Evolutionary conservation across 768 basidiomycete genomes (phyloP).

Genomic region (Lyophyllum decastes): DNA sequence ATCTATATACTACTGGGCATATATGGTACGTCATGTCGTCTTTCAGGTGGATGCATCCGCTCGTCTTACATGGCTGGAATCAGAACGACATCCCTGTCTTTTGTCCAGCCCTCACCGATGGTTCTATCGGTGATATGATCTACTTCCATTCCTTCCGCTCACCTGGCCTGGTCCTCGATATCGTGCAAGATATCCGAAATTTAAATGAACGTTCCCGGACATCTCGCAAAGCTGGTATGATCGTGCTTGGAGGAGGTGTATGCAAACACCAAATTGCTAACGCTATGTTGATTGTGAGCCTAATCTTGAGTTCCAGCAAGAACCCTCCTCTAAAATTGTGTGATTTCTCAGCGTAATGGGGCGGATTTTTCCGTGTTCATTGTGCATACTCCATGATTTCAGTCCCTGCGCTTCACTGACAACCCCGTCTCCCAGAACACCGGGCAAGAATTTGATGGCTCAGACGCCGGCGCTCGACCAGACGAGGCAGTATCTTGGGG

Average conservation of each 20-base stretch:
- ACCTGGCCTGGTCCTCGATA: slow-evolving; percentile 86
- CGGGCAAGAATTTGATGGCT: slow-evolving; percentile 98
- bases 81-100: slow-evolving; percentile 99
- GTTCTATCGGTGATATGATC: slow-evolving; percentile 98
- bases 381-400: slow-evolving; percentile 40
- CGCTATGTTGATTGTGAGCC: slow-evolving; percentile 92
- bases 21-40: slow-evolving; percentile 71
- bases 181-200: slow-evolving; percentile 89
- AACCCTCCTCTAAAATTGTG: slow-evolving; percentile 6
- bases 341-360: slow-evolving; percentile 77
- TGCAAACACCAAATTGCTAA: slow-evolving; percentile 99
- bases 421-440: slow-evolving; percentile 67
- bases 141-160: slow-evolving; percentile 96
- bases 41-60: slow-evolving; percentile 11
- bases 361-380: slow-evolving; percentile 98
- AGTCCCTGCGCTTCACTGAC: neutral
- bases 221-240: slow-evolving; percentile 96
- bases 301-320: neutral
- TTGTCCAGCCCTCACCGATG: slow-evolving; percentile 97
- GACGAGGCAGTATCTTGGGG: slow-evolving; percentile 99
- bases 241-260: slow-evolving; percentile 95
- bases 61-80: slow-evolving; percentile 14
- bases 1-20: slow-evolving; percentile 99
- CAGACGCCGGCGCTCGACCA: slow-evolving; percentile 94
- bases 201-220: slow-evolving; percentile 88